Percentiles rank a stretch among this genome's conserved stretches.
phyloP scores from a whole-genome alignment of 2,329 filamentous ascomycete genomes.

The Xylaria digitata region DNA sequence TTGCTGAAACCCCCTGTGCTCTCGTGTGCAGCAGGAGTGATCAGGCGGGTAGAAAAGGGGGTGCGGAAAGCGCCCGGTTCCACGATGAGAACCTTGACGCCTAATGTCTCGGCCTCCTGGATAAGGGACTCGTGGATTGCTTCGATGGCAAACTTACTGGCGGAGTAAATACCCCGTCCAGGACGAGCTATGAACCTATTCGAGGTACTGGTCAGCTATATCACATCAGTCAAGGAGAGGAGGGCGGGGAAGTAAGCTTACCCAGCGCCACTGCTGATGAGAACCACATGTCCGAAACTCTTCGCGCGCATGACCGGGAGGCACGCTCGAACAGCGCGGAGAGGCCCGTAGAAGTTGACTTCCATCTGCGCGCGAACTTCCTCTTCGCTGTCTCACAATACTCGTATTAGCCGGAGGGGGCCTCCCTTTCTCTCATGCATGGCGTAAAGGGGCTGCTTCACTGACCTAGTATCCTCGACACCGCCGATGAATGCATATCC shows the following conservation, averaged over 20 bases:
- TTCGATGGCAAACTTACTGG: slow-evolving; percentile 41
- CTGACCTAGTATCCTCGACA: slow-evolving; percentile 28
- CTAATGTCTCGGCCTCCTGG: slow-evolving; percentile 27
- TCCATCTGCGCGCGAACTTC: slow-evolving; percentile 52
- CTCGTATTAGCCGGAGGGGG: neutral
- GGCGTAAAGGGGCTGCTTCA: neutral
- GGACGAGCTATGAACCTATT: slow-evolving; percentile 37
- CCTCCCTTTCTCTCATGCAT: neutral
- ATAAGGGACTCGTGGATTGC: slow-evolving; percentile 37
- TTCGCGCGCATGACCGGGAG: slow-evolving; percentile 35
- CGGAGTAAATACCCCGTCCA: slow-evolving; percentile 34
- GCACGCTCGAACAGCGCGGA: slow-evolving; percentile 59
- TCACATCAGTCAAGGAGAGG: neutral
- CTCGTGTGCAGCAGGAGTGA: slow-evolving; percentile 29
- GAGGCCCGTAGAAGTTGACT: slow-evolving; percentile 65
- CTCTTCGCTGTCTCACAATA: slow-evolving; percentile 17
- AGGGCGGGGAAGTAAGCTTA: neutral
- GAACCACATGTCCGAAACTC: slow-evolving; percentile 29
- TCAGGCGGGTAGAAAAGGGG: slow-evolving; percentile 23
- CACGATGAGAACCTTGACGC: slow-evolving; percentile 38
- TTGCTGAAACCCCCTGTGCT: slow-evolving; percentile 30
- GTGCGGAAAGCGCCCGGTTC: slow-evolving; percentile 39
- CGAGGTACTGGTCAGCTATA: neutral
- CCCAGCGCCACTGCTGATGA: slow-evolving; percentile 37
- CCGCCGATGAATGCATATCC: slow-evolving; percentile 26